These are phyloP conservation scores for Glebionis coronaria DNA, from an alignment of 129 eudicot species.

Conservation along the genomic window DNA sequence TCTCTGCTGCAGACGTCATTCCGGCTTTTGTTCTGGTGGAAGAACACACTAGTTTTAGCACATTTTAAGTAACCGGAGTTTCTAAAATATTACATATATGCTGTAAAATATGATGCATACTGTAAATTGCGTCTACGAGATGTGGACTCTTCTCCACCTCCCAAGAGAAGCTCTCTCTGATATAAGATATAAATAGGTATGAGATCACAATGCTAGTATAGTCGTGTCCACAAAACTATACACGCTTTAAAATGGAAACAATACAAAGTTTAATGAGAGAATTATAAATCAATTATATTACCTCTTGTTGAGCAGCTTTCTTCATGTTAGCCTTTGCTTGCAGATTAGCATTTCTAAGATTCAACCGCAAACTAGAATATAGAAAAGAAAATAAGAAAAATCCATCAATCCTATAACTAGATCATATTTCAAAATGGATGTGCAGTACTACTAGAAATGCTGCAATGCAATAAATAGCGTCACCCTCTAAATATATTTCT, in stretches of 20 bases:
- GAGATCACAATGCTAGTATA: not conserved
- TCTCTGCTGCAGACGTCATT: conserved; percentile 97
- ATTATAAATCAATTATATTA: conserved; percentile 18
- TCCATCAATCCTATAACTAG: not conserved
- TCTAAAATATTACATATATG: not conserved
- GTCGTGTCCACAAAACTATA: not conserved
- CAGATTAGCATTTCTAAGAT: conserved; percentile 81
- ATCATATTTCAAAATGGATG: not conserved
- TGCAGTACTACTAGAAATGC: too few relatives aligned
- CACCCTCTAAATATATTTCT: not conserved
- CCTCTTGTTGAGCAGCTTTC: conserved; percentile 88
- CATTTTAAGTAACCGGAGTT: not conserved
- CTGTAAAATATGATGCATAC: conserved; percentile 47
- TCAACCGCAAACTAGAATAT: conserved; percentile 53
- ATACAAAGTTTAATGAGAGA: too few relatives aligned
- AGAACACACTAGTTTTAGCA: conserved; percentile 4
- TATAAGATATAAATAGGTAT: not conserved
- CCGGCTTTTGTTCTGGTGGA: conserved; percentile 83
- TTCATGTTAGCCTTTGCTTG: conserved; percentile 89
- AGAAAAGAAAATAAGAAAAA: conserved; percentile 1
- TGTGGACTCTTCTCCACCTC: conserved; percentile 97
- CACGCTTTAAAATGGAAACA: too few relatives aligned
- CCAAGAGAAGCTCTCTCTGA: conserved; percentile 93
- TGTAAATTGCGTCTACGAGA: conserved; percentile 84
- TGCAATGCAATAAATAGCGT: too few relatives aligned